phyloP scores from a whole-genome alignment of 2,329 filamentous ascomycete species.

The Biscogniauxia sp. region DNA sequence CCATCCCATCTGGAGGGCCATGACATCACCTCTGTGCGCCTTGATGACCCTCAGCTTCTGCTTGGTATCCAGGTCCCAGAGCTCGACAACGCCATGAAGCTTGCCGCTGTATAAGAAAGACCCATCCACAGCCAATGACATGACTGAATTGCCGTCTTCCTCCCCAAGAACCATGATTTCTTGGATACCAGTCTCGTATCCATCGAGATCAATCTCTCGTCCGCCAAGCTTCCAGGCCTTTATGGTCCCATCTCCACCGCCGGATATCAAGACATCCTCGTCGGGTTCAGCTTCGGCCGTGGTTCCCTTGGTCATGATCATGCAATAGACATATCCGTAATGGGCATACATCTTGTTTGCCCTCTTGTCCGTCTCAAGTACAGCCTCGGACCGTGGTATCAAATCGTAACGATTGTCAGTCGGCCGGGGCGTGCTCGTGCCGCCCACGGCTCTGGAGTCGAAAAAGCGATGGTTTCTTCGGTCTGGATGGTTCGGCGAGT shows the following conservation, averaged over 20 bases:
- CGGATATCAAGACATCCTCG: slow-evolving; percentile 82
- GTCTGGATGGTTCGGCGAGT: slow-evolving; percentile 68
- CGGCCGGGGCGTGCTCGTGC: slow-evolving; percentile 72
- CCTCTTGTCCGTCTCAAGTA: slow-evolving; percentile 77
- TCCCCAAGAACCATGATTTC: slow-evolving; percentile 66
- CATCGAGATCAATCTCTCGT: slow-evolving; percentile 45
- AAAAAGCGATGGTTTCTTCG: slow-evolving; percentile 85
- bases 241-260: slow-evolving; percentile 89
- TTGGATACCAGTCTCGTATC: slow-evolving; percentile 59
- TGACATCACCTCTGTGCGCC: slow-evolving; percentile 76
- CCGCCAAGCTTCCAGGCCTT: slow-evolving; percentile 79
- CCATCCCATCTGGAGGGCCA: slow-evolving; percentile 81
- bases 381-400: slow-evolving; percentile 52
- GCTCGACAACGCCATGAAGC: slow-evolving; percentile 81
- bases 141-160: slow-evolving; percentile 61
- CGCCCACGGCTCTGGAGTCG: slow-evolving; percentile 83
- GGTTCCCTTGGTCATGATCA: slow-evolving; percentile 76
- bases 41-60: slow-evolving; percentile 87
- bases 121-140: slow-evolving; percentile 83
- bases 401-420: slow-evolving; percentile 56
- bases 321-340: slow-evolving; percentile 93
- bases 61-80: slow-evolving; percentile 95
- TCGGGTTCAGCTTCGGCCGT: slow-evolving; percentile 66
- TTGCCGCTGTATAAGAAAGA: slow-evolving; percentile 92
- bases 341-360: slow-evolving; percentile 88